phyloP scores from a whole-genome alignment of 805 yeast genomes.

The Barnettozyma pratensis region DNA sequence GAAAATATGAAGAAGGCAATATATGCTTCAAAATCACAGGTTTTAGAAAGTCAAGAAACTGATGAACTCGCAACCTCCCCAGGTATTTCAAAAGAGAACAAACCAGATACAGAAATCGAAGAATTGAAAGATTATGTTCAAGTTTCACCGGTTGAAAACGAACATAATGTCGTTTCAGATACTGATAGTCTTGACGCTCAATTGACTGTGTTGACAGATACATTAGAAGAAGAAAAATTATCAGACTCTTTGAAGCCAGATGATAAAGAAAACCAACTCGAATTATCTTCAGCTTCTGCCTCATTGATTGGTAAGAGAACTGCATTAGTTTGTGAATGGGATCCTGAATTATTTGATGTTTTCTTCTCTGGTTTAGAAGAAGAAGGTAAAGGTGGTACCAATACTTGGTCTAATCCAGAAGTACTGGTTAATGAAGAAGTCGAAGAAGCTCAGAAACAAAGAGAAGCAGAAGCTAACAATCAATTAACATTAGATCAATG shows the following conservation, averaged over 20 bases:
- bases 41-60: not conserved
- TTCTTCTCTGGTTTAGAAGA: slow-evolving; percentile 48
- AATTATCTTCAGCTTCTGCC: slow-evolving; percentile 6
- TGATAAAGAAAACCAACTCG: not conserved
- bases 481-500: slow-evolving; percentile 68
- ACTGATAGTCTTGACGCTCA: slow-evolving; percentile 6
- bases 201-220: slow-evolving; percentile 3
- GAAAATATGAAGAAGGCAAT: slow-evolving; percentile 24
- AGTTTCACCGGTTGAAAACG: slow-evolving; percentile 1
- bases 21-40: slow-evolving; percentile 23
- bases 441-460: slow-evolving; percentile 36
- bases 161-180: not conserved
- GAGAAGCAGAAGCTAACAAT: slow-evolving; percentile 28
- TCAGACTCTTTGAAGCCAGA: not conserved
- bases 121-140: slow-evolving; percentile 7
- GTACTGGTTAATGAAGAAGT: slow-evolving; percentile 49
- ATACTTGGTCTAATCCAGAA: slow-evolving; percentile 52
- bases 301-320: slow-evolving; percentile 25
- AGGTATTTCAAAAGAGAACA: too few species aligned
- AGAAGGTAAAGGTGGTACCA: slow-evolving; percentile 41
- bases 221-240: slow-evolving; percentile 3
- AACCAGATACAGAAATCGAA: not conserved
- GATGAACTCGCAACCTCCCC: not conserved
- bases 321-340: slow-evolving; percentile 68
- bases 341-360: slow-evolving; percentile 37